Evolutionary conservation across 768 basidiomycete species (phyloP), one percentile per base, ranked within the genome.

Genomic region (Panaeolus cyanescens): DNA sequence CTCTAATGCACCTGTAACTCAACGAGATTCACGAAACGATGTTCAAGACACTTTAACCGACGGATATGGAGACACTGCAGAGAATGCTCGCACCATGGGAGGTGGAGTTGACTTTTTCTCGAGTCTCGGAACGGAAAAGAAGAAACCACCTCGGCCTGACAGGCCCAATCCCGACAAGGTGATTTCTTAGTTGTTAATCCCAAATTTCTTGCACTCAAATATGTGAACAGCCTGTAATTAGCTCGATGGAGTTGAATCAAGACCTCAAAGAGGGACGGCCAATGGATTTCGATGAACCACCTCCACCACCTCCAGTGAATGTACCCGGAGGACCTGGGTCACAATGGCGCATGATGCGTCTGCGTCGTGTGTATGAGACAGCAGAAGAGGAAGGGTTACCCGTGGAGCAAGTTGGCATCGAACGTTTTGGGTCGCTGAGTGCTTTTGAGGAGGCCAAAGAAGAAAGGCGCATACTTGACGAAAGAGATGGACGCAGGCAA

Each of bases 291-390:
- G 76, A 79, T 55, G 77, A 78, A 50, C 61, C 62, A 25, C 69
- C 81, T 3, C 68, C 77, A 1, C 76, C 79, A 54, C 74, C 81
- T 5, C 85, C 83, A 71, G 70, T 84, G 20, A 72, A 78, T 58
- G 85, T 84, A 0, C 93, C 95, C 0, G 96, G 96, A 2, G 95
- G 94, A 1, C 91, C 95, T 4, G 96, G 96, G 10, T 94, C 93
- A 2, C 88, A 87, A 70, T 99, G 97, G 96, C 88, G 97, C 15
- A 99, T 99, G 97, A 95, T 93, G 89, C 94, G 95, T 67, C 85
- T 99, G 0, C 86, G 89, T 37, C 84, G 92, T 15, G 90, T 94
- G 1, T 96, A 93, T 70, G 96, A 99, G 71, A 84, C 91, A 2
- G 94, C 92, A 0, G 88, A 93, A 61, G 96, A 98, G 68, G 94